These are phyloP conservation scores for Misopates orontium DNA, from an alignment of 257 asterid species.

Conservation along the genomic window DNA sequence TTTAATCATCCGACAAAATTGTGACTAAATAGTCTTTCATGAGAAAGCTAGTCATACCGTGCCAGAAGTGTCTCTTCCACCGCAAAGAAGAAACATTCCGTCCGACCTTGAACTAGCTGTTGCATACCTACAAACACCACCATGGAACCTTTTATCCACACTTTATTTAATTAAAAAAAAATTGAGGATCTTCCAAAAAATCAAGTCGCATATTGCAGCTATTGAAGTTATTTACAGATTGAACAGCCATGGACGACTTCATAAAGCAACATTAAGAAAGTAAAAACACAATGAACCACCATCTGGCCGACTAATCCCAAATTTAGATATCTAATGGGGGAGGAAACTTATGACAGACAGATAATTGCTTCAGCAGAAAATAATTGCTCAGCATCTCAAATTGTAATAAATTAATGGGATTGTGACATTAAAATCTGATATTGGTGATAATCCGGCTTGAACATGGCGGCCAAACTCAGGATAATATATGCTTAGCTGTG, in stretches of 20 bases:
- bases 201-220: background rate
- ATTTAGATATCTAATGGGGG: too few relatives aligned
- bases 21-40: constrained; percentile 20
- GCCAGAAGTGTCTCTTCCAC: constrained; percentile 98
- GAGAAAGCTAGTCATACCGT: constrained; percentile 53
- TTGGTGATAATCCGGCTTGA: too few relatives aligned
- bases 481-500: too few relatives aligned
- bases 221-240: background rate
- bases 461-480: too few relatives aligned
- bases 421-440: too few relatives aligned
- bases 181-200: background rate
- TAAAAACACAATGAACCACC: background rate
- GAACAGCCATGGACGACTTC: background rate
- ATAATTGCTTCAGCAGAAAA: background rate
- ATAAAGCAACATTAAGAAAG: background rate
- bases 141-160: background rate
- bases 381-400: too few relatives aligned
- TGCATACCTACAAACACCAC: constrained; percentile 78
- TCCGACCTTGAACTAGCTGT: constrained; percentile 99
- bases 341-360: background rate
- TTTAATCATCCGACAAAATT: constrained; percentile 12
- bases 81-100: constrained; percentile 99
- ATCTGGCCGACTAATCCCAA: too few relatives aligned
- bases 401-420: too few relatives aligned
- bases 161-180: background rate